Base-by-base conservation (phyloP, 768 basidiomycete species). In the Hypholoma sublateritium region DNA sequence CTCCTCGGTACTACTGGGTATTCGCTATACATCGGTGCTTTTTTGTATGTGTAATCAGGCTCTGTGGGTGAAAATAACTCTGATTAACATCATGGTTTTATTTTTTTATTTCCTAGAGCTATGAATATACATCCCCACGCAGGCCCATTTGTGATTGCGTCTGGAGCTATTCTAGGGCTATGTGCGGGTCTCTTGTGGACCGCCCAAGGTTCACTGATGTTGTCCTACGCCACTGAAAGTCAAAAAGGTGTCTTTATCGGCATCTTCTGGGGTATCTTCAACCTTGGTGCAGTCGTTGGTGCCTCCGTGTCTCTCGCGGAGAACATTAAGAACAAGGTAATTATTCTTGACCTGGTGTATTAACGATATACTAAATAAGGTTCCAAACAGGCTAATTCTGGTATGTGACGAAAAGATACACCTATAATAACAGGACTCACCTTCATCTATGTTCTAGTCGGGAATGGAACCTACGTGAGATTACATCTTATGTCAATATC, bases 221-320 rank as follows among this genome's bases (percentile, higher is more conserved):
- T 94, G 70, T 83, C 88, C 4, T 93, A 93, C 69, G 88, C 91
- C 0, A 91, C 88, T 0, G 91, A 93, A 67, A 66, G 70, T 44
- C 83, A 92, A 67, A 93, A 93, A 69, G 91, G 91, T 13, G 74
- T 72, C 34, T 92, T 80, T 69, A 90, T 93, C 48, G 86, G 81
- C 35, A 82, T 91, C 43, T 93, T 93, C 73, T 93, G 91, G 91
- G 73, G 80, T 47, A 88, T 93, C 59, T 93, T 94, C 75, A 92
- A 93, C 63, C 59, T 91, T 19, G 90, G 90, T 22, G 86, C 86
- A 43, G 88, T 94, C 44, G 84, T 93, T 45, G 91, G 91, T 24
- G 82, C 89, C 4, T 75, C 86, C 5, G 88, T 93, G 35, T 84
- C 90, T 12, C 74, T 93, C 32, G 92, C 82, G 0, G 74, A 82